Conservation (phyloP, 1,139 yeast species). For the Wickerhamiella pararugosa region DNA sequence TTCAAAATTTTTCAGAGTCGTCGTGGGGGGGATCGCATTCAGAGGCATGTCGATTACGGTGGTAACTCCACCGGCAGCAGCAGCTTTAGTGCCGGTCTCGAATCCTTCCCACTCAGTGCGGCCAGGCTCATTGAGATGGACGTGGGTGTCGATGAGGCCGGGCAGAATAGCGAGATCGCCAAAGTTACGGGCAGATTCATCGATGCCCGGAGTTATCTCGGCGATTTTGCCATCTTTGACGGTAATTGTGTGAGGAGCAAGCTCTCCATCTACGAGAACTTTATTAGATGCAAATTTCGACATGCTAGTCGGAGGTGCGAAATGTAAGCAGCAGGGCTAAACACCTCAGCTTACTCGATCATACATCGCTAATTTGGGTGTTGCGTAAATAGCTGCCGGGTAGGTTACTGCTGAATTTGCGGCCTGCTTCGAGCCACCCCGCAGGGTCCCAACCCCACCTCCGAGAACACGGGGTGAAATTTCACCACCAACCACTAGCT, state of each 20-base stretch:
- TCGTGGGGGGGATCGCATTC: slow-evolving; percentile 90
- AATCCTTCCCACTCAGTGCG: slow-evolving; percentile 95
- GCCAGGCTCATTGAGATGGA: slow-evolving; percentile 86
- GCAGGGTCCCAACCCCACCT: too few species aligned
- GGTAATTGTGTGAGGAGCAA: slow-evolving; percentile 47
- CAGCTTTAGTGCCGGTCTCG: slow-evolving; percentile 81
- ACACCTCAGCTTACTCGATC: too few species aligned
- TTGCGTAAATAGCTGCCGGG: too few species aligned
- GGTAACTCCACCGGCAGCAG: slow-evolving; percentile 91
- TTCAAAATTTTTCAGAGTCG: slow-evolving; percentile 60
- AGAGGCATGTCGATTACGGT: slow-evolving; percentile 95
- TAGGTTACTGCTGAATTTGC: too few species aligned
- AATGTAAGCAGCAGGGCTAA: too few species aligned
- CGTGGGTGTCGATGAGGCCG: slow-evolving; percentile 87
- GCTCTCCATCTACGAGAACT: slow-evolving; percentile 40
- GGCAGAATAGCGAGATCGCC: slow-evolving; percentile 61
- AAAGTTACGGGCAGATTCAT: slow-evolving; percentile 26
- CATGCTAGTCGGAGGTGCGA: background rate
- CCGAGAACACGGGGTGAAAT: too few species aligned
- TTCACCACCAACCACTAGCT: too few species aligned
- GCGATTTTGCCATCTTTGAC: slow-evolving; percentile 48
- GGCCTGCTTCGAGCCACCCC: too few species aligned
- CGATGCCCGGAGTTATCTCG: slow-evolving; percentile 23
- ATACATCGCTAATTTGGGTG: too few species aligned
- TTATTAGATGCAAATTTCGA: slow-evolving; percentile 37